These are phyloP conservation scores for Termitomyces sp. DNA, from an alignment of 768 basidiomycete genomes.

Conservation along the genomic window DNA sequence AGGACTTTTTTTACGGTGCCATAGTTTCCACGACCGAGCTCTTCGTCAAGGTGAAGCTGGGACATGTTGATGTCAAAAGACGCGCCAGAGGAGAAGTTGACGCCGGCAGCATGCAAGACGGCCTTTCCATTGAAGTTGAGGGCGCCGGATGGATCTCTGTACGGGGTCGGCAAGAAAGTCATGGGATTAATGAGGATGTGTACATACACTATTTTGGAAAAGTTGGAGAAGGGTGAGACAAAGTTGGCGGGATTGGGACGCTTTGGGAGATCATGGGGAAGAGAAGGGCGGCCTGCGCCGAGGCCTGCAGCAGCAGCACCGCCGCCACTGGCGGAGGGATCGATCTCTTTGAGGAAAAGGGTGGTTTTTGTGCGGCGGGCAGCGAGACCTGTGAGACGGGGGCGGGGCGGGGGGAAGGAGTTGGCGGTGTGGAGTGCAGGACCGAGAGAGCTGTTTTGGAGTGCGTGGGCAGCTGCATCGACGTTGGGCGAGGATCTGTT, in stretches of 20 bases:
- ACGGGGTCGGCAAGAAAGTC: slow-evolving; percentile 4
- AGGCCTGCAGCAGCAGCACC: slow-evolving; percentile 64
- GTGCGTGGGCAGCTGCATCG: slow-evolving; percentile 27
- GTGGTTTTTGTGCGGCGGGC: slow-evolving; percentile 47
- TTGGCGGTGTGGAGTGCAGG: slow-evolving; percentile 19
- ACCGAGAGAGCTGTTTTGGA: background rate
- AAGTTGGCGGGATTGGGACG: slow-evolving; percentile 37
- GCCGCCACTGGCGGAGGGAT: slow-evolving; percentile 42
- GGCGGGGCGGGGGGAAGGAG: slow-evolving; percentile 11
- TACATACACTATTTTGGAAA: slow-evolving; percentile 83
- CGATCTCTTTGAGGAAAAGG: slow-evolving; percentile 63
- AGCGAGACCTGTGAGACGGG: slow-evolving; percentile 28
- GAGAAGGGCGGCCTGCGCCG: slow-evolving; percentile 59
- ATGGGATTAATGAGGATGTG: background rate
- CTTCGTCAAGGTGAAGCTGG: slow-evolving; percentile 85
- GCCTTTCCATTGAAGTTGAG: slow-evolving; percentile 94
- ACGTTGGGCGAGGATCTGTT: slow-evolving; percentile 33
- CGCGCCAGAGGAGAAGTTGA: slow-evolving; percentile 82
- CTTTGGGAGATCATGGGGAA: slow-evolving; percentile 34
- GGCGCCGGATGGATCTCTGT: slow-evolving; percentile 91
- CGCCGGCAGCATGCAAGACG: slow-evolving; percentile 82
- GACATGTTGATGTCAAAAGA: slow-evolving; percentile 94
- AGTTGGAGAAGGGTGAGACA: slow-evolving; percentile 85
- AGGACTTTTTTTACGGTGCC: slow-evolving; percentile 96
- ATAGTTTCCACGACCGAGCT: slow-evolving; percentile 95